phyloP scores from a whole-genome alignment of 768 basidiomycete species.

The Nidularia sp. region DNA sequence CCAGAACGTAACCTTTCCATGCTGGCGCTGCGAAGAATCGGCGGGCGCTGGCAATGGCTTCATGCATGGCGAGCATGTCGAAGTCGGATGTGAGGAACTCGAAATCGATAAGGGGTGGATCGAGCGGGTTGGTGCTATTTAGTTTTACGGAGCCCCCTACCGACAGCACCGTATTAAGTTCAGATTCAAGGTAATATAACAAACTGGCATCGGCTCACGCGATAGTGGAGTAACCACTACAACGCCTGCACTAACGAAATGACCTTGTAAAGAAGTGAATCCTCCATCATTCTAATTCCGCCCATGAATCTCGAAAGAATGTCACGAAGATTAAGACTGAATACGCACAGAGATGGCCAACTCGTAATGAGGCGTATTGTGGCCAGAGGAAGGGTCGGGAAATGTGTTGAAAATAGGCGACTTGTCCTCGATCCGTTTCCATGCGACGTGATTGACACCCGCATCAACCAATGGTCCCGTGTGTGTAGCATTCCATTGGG shows the following conservation, averaged over 20 bases:
- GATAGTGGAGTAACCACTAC: background rate
- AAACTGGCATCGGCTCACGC: background rate
- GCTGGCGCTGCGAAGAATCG: slow-evolving; percentile 15
- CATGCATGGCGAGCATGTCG: slow-evolving; percentile 1
- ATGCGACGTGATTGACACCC: slow-evolving; percentile 11
- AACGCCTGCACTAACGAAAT: background rate
- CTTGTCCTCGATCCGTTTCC: slow-evolving; percentile 14
- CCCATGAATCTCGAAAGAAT: background rate
- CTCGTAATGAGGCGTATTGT: slow-evolving; percentile 23
- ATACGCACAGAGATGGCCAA: slow-evolving; percentile 14
- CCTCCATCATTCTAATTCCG: background rate
- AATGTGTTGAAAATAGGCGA: slow-evolving; percentile 9
- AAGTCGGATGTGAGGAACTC: background rate
- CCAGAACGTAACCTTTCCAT: slow-evolving; percentile 15
- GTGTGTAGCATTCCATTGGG: slow-evolving; percentile 18
- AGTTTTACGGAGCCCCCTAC: slow-evolving; percentile 1
- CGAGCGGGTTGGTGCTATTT: slow-evolving; percentile 1
- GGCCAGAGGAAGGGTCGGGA: slow-evolving; percentile 22
- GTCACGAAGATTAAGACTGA: background rate
- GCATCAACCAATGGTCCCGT: slow-evolving; percentile 16
- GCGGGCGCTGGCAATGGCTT: background rate
- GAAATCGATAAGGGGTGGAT: background rate
- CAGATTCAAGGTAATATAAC: background rate
- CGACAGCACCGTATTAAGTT: background rate
- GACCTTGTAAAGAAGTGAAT: background rate